Evolutionary conservation across 78 protist species (phyloP).

Genomic region (Tieghemostelium lacteum): DNA sequence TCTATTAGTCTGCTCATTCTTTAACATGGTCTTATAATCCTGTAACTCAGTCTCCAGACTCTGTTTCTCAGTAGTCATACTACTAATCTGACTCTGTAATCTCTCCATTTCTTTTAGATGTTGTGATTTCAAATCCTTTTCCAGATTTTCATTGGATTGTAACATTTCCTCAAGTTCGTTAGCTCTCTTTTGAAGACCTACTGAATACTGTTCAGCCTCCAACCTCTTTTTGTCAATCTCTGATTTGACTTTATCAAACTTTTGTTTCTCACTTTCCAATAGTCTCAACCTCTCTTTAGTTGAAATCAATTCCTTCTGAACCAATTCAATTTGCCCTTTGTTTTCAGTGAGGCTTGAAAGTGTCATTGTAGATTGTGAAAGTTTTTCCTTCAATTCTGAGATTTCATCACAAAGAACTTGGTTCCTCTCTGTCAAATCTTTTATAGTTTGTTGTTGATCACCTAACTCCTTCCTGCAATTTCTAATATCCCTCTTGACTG

Average conservation of each 20-base stretch:
- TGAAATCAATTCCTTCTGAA: neutral
- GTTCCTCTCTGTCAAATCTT: neutral
- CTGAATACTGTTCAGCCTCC: constrained; percentile 55
- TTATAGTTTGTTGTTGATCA: neutral
- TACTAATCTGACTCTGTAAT: neutral
- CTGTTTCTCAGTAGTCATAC: neutral
- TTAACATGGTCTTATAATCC: constrained; percentile 13
- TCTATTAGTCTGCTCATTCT: constrained; percentile 30
- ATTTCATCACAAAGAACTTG: too few relatives aligned
- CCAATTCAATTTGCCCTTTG: constrained; percentile 3
- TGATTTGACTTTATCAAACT: neutral
- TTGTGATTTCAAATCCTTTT: neutral
- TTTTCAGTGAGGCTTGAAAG: neutral
- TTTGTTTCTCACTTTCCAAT: constrained; percentile 6
- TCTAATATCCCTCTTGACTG: neutral
- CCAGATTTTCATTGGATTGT: neutral
- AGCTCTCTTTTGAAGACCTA: constrained; percentile 36
- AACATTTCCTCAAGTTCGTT: constrained; percentile 28
- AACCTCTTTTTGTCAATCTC: constrained; percentile 50
- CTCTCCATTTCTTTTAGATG: neutral
- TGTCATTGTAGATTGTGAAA: neutral
- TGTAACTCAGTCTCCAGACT: neutral
- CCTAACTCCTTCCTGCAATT: neutral
- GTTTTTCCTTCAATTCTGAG: too few relatives aligned
- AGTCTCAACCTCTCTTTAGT: neutral